phyloP scores from a whole-genome alignment of 345 rosid species.

The Arabidopsis thaliana region DNA sequence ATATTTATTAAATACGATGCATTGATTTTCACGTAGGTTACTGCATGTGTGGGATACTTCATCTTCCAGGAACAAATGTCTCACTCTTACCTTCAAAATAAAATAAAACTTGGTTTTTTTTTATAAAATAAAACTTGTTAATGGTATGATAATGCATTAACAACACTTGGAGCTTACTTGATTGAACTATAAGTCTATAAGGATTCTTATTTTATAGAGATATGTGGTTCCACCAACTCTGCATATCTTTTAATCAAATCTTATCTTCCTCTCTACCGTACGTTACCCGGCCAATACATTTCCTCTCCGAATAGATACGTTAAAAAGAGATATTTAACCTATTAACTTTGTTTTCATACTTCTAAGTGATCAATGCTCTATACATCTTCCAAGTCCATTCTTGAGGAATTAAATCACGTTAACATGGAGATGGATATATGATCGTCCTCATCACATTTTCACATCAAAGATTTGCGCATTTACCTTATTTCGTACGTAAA shows the following conservation, averaged over 20 bases:
- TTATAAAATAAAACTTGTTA: constrained; percentile 16
- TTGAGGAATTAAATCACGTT: not conserved
- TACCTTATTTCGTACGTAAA: not conserved
- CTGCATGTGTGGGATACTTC: constrained; percentile 48
- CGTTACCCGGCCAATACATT: constrained; percentile 34
- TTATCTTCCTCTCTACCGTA: constrained; percentile 41
- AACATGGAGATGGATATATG: not conserved
- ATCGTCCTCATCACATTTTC: not conserved
- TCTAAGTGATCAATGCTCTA: not conserved
- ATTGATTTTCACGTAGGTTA: constrained; percentile 44
- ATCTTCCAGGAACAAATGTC: constrained; percentile 46
- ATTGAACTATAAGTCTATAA: constrained; percentile 25
- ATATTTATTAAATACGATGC: constrained; percentile 21
- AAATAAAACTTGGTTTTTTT: constrained; percentile 13
- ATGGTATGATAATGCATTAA: constrained; percentile 23
- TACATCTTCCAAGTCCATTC: not conserved
- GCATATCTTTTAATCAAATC: constrained; percentile 35
- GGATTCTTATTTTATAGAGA: constrained; percentile 24
- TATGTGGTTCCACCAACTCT: constrained; percentile 43
- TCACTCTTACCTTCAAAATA: constrained; percentile 29
- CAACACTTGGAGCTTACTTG: constrained; percentile 33
- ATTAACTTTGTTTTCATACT: not conserved
- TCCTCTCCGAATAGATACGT: constrained; percentile 36
- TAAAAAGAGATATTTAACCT: constrained; percentile 14
- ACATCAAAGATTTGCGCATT: not conserved